A percentile compares a stretch with the other conserved stretches of the same genome.
phyloP scores from a whole-genome alignment of 1,284 basidiomycete genomes.

The Ustilago loliicola region DNA sequence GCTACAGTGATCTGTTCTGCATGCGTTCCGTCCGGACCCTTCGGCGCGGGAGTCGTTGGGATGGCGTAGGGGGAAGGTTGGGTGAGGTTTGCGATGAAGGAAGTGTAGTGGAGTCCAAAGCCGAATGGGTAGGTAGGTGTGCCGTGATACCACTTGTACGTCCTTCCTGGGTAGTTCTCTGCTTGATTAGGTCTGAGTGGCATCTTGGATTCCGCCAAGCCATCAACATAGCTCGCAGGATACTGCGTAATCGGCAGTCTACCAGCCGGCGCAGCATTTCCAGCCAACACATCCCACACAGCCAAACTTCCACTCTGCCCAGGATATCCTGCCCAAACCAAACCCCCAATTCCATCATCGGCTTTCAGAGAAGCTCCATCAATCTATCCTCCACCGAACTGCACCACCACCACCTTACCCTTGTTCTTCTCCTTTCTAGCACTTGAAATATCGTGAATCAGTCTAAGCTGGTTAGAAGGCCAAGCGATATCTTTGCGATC shows the following conservation, averaged over 20 bases:
- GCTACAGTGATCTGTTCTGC: constrained; percentile 19
- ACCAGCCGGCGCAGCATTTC: constrained; percentile 11
- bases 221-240: constrained; percentile 18
- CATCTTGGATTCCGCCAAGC: constrained; percentile 14
- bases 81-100: constrained; percentile 1
- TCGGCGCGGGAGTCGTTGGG: not conserved
- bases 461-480: constrained; percentile 27
- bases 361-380: constrained; percentile 18
- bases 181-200: constrained; percentile 1
- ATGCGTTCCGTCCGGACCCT: not conserved
- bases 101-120: constrained; percentile 28
- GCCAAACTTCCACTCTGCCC: constrained; percentile 25
- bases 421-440: not conserved
- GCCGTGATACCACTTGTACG: constrained; percentile 38
- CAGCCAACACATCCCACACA: constrained; percentile 17
- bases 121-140: constrained; percentile 19
- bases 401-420: constrained; percentile 18
- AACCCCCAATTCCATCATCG: not conserved
- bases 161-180: constrained; percentile 24
- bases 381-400: constrained; percentile 34
- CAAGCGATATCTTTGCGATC: constrained; percentile 20
- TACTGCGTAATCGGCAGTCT: constrained; percentile 36
- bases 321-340: constrained; percentile 36
- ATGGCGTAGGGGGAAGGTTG: not conserved
- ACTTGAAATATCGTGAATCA: constrained; percentile 16